Base-by-base conservation (phyloP, 2,329 filamentous ascomycete genomes). In the Monilinia vaccinii-corymbosi region DNA sequence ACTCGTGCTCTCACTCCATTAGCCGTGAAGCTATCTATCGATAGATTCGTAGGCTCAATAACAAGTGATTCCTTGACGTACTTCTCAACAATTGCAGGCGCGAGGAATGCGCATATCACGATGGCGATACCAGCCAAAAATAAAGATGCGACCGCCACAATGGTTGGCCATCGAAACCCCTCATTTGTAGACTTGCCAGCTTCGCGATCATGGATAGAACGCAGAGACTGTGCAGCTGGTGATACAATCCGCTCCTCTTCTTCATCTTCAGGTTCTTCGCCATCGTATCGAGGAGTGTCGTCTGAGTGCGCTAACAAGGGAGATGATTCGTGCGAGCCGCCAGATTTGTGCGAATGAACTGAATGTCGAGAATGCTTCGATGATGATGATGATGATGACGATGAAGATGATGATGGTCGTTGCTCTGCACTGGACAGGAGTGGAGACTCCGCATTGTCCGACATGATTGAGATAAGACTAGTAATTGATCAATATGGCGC, bases 1-100 rank as follows among this genome's bases (percentile, higher is more conserved):
- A 99, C 79, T 64, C 91, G 85, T 36, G 90, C 88, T 63, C 81
- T 83, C 10, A 97, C 82, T 14, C 94, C 93, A 61, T 86, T 80
- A 9, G 83, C 71, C 0, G 91, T 97, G 65, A 97, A 88, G 2
- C 88, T 90, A 69, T 94, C 88, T 62, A 99, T 85, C 1, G 91
- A 91, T 23, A 99, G 75, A 66, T 86, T 88, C 7, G 87, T 91
- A 2, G 94, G 90, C 70, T 92, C 84, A 65, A 99, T 82, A 21
- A 93, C 84, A 28, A 87, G 80, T 3, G 92, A 90, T 72, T 92
- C 80, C 74, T 93, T 87, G 52, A 88, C 89, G 73, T 99, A 99
- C 71, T 90, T 82, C 73, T 96, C 85, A 13, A 96, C 83, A 9
- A 87, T 83, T 18, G 87, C 85, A 2, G 93, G 92, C 0, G 88